Evolutionary conservation across 2,329 filamentous ascomycete genomes (phyloP).

Genomic region (Epichloe gansuensis): DNA sequence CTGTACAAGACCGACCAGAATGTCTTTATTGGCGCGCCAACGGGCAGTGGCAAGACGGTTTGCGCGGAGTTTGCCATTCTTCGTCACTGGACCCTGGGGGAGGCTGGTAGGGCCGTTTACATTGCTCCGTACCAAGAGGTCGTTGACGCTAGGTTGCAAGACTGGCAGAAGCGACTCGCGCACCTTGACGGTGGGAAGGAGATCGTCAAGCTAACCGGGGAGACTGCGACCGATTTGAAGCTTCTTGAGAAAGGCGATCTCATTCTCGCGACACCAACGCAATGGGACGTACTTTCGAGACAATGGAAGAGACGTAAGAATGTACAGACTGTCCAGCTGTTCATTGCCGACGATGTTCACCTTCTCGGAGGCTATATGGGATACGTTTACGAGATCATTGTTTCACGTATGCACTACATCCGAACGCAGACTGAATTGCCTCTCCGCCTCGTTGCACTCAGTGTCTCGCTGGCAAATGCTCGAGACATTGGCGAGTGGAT

Average conservation of each 20-base stretch:
- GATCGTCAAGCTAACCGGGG: conserved; percentile 85
- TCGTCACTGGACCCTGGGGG: conserved; percentile 58
- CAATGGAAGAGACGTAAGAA: conserved; percentile 97
- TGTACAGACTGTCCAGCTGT: conserved; percentile 75
- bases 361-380: conserved; percentile 78
- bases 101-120: conserved; percentile 68
- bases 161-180: conserved; percentile 72
- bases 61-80: conserved; percentile 91
- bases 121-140: conserved; percentile 91
- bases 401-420: conserved; percentile 97
- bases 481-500: conserved; percentile 96
- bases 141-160: conserved; percentile 65
- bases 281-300: conserved; percentile 92
- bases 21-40: conserved; percentile 83
- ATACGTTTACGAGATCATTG: conserved; percentile 87
- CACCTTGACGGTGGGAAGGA: conserved; percentile 69
- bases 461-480: conserved; percentile 85
- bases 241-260: conserved; percentile 78
- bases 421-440: conserved; percentile 73
- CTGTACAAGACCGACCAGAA: conserved; percentile 86
- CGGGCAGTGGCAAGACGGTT: conserved; percentile 90
- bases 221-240: conserved; percentile 82
- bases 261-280: conserved; percentile 78
- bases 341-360: conserved; percentile 92
- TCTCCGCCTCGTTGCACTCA: conserved; percentile 77